Evolutionary conservation across 2,329 filamentous ascomycete species (phyloP).

Genomic region (Aspergillus cejpii): DNA sequence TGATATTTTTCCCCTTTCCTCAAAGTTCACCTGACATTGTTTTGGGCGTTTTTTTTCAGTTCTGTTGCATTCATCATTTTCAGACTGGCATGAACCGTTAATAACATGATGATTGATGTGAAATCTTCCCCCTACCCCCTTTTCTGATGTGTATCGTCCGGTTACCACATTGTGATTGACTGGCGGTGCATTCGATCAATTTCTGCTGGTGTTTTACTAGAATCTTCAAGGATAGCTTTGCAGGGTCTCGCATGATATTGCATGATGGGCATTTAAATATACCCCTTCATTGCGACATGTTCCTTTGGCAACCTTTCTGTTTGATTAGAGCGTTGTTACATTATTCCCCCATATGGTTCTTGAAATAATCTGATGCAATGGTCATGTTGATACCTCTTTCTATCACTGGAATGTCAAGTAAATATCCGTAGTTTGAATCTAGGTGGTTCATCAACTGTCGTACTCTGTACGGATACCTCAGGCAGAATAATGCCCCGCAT

Average conservation of each 20-base stretch:
- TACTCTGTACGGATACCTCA: background rate
- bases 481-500: background rate
- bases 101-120: constrained; percentile 16
- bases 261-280: constrained; percentile 5
- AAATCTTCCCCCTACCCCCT: constrained; percentile 15
- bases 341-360: constrained; percentile 6
- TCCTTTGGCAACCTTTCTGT: background rate
- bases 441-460: background rate
- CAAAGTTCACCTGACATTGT: too few relatives aligned
- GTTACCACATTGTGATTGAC: background rate
- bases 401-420: background rate
- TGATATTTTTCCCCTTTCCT: too few relatives aligned
- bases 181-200: background rate
- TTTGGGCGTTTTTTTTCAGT: too few relatives aligned
- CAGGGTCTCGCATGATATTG: constrained; percentile 1
- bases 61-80: constrained; percentile 1
- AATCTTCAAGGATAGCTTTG: constrained; percentile 1
- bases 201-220: constrained; percentile 1
- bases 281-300: constrained; percentile 6
- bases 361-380: background rate
- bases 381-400: background rate
- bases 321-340: constrained; percentile 6
- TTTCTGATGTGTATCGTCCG: constrained; percentile 1
- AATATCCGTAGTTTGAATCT: background rate
- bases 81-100: constrained; percentile 30